Base-by-base conservation (phyloP, 441 rosid species). In the Syzygium syzygioides region DNA sequence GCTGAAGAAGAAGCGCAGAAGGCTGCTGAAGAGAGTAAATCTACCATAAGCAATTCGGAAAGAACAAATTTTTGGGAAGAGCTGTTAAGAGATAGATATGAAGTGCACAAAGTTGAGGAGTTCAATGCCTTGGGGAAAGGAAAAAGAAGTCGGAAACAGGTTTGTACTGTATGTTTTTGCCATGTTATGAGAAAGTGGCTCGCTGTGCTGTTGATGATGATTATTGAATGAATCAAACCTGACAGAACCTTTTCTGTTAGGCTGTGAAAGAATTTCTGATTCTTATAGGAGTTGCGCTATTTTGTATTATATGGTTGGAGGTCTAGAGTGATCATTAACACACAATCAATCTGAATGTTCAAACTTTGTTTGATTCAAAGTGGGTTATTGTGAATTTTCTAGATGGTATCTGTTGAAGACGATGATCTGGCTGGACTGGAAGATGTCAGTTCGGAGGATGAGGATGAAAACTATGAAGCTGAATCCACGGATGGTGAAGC, bases 401-500 rank as follows among this genome's bases (percentile, higher is more conserved):
- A 98, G 99, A 94, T 98, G 98, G 97, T 95, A 68, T 98, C 99
- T 89, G 96, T 97, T 88, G 99, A 98, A 91, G 99, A 98, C 17
- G 99, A 98, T 92, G 99, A 98, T 91, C 98, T 98, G 90, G 99
- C 99, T 90, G 99, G 99, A 91, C 87, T 97, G 92, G 98, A 98
- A 95, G 99, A 96, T 93, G 96, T 96, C 86, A 97, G 99, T 91
- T 94, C 98, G 57, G 99, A 98, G 85, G 98, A 95, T 9, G 99
- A 96, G 93, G 99, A 98, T 93, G 98, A 97, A 92, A 97, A 96
- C 89, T 98, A 95, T 89, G 99, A 98, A 95, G 99, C 98, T 53
- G 99, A 96, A 79, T 90, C 96, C 91, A 95, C 98, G 26, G 98
- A 95, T 89, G 95, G 95, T 88, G 99, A 98, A 92, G 90, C 98